A percentile compares a stretch with the other conserved stretches of the same genome.
Conservation (phyloP, 768 basidiomycete genomes). For the Suillus decipiens region DNA sequence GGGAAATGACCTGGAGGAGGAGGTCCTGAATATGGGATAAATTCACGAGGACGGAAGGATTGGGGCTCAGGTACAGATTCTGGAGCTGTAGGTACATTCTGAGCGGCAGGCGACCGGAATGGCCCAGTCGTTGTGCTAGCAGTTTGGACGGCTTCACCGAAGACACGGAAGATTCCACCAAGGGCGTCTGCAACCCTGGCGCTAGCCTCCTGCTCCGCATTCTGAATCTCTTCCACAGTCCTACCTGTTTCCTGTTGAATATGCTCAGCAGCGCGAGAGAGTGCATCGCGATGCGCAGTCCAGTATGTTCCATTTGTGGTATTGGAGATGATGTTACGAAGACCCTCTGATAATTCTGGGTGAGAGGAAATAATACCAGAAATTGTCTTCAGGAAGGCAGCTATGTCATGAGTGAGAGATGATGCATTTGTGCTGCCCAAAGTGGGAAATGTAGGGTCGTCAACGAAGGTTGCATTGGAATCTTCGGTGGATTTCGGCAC, state of each 20-base stretch:
- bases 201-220: conserved; percentile 67
- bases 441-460: conserved; percentile 55
- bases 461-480: conserved; percentile 17
- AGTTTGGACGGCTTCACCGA: conserved; percentile 40
- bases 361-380: conserved; percentile 59
- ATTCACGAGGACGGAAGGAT: conserved; percentile 10
- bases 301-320: conserved; percentile 69
- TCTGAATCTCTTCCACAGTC: conserved; percentile 47
- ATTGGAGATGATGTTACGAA: conserved; percentile 66
- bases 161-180: conserved; percentile 54
- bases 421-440: conserved; percentile 37
- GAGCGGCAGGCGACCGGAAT: background rate
- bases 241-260: conserved; percentile 42
- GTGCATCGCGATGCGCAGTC: conserved; percentile 57
- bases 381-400: conserved; percentile 57
- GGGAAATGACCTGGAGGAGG: conserved; percentile 20
- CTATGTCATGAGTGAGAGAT: conserved; percentile 65
- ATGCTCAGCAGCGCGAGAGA: conserved; percentile 59
- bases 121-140: conserved; percentile 13
- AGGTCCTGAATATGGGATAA: conserved; percentile 14
- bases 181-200: conserved; percentile 64
- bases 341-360: conserved; percentile 69
- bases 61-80: conserved; percentile 7
- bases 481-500: conserved; percentile 14
- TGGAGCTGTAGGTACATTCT: conserved; percentile 4